Base-by-base conservation (phyloP, 176 grass and related monocot species). In the Tillandsia leiboldiana region DNA sequence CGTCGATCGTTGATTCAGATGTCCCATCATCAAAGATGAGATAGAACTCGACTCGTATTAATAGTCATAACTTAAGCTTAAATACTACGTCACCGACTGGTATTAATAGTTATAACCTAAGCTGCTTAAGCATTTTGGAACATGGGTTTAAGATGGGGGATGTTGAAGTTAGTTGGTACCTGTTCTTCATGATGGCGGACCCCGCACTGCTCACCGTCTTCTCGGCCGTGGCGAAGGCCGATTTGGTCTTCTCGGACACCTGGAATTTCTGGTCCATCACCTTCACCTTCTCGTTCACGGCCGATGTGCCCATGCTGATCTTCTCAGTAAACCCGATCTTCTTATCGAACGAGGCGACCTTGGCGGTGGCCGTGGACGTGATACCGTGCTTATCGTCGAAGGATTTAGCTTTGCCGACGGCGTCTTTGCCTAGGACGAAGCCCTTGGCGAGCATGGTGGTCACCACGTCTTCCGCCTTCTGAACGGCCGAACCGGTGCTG, bases 231-330 rank as follows among this genome's bases (percentile, higher is more conserved):
- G 76, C 73, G 58, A 92, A 56, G 72, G 88, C 89, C 3, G 83
- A 78, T 42, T 82, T 87, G 9, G 92, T 91, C 81, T 89, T 96
- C 73, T 96, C 88, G 13, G 88, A 85, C 63, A 96, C 88, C 72
- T 96, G 92, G 67, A 88, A 87, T 69, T 89, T 91, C 78, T 88
- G 69, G 75, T 96, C 92, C 81, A 91, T 87, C 81, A 89, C 88
- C 70, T 83, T 91, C 70, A 96, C 80, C 69, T 96, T 96, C 72
- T 84, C 87, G 82, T 86, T 85, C 50, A 96, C 82, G 48, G 68
- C 86, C 26, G 78, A 50, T 49, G 82, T 83, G 53, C 88, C 54
- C 14, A 72, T 75, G 73, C 12, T 78, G 75, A 96, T 81, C 76
- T 90, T 96, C 59, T 96, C 79, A 29, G 78, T 96, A 51, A 96